phyloP scores from a whole-genome alignment of 257 asterid species.

The Solanum peruvianum region DNA sequence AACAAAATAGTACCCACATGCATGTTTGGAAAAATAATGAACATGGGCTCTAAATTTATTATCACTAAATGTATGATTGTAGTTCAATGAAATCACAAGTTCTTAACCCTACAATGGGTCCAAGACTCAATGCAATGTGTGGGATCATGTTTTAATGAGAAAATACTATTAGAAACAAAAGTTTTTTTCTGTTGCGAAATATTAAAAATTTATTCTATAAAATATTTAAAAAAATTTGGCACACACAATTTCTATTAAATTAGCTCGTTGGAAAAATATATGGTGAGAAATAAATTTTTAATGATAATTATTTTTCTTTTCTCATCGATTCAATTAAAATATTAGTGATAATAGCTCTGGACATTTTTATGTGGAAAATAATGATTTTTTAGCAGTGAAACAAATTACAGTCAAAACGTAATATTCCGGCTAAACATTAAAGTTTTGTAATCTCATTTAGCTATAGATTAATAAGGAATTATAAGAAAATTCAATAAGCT shows the following conservation, averaged over 20 bases:
- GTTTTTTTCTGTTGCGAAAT: not conserved
- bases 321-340: not conserved
- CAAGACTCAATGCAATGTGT: not conserved
- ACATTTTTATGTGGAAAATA: not conserved
- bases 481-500: not conserved
- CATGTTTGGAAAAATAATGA: not conserved
- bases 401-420: not conserved
- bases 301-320: too few relatives aligned
- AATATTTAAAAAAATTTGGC: too few relatives aligned
- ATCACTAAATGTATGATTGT: not conserved
- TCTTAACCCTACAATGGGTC: not conserved
- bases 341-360: not conserved
- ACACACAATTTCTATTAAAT: fast-evolving
- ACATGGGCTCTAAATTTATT: not conserved
- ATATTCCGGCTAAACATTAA: not conserved
- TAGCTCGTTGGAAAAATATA: too few relatives aligned
- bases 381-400: not conserved
- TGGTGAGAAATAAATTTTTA: not conserved
- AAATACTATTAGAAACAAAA: not conserved
- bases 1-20: not conserved
- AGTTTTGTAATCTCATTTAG: not conserved
- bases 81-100: not conserved
- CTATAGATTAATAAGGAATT: not conserved
- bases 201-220: too few relatives aligned
- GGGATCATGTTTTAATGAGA: not conserved